phyloP scores from a whole-genome alignment of 192 early-diverging fungal species.

The Backusella liffmaniae region DNA sequence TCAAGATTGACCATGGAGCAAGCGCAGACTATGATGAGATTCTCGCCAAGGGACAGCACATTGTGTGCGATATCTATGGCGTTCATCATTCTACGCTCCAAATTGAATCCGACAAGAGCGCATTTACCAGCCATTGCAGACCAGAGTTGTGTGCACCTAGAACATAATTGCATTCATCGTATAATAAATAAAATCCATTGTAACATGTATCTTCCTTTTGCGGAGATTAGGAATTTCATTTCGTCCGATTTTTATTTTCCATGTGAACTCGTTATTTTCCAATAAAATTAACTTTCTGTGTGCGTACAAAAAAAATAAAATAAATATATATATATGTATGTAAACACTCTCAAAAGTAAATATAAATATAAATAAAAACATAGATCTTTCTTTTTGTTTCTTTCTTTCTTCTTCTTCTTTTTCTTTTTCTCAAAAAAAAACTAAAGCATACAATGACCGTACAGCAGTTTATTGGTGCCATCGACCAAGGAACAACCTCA shows the following conservation, averaged over 20 bases:
- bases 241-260: constrained; percentile 2
- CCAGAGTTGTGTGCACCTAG: constrained; percentile 41
- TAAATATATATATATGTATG: not conserved
- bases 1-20: constrained; percentile 31
- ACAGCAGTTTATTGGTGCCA: constrained; percentile 70
- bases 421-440: not conserved
- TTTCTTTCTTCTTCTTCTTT: not conserved
- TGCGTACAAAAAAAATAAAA: not conserved
- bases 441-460: constrained; percentile 4
- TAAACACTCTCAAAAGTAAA: too few relatives aligned
- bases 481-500: constrained; percentile 94
- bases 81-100: constrained; percentile 59
- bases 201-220: not conserved
- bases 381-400: not conserved
- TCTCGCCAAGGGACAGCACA: constrained; percentile 46
- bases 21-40: constrained; percentile 44
- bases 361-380: not conserved
- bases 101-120: constrained; percentile 40
- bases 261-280: not conserved
- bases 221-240: not conserved
- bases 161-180: not conserved
- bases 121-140: constrained; percentile 47
- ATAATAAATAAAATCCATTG: not conserved
- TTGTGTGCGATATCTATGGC: constrained; percentile 49
- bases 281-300: not conserved